Conservation (phyloP, 495 filamentous ascomycete genomes). For the Penicillium diatomitis region DNA sequence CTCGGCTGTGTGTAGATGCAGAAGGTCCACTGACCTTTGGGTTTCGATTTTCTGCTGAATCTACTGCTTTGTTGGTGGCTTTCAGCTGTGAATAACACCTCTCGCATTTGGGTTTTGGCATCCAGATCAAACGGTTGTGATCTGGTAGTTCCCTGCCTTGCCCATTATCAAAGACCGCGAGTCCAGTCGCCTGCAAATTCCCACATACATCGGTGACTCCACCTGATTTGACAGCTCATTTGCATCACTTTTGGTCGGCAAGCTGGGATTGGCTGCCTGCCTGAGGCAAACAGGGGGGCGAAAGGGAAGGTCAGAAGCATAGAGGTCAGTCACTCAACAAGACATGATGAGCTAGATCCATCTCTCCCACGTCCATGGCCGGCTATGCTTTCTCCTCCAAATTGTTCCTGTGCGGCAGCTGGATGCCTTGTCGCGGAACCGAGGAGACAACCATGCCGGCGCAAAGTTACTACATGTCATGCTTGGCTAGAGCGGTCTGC, state of each 20-base stretch:
- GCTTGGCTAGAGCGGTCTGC: too few relatives aligned
- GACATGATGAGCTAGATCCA: background rate
- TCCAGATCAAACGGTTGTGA: too few relatives aligned
- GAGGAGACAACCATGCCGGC: constrained; percentile 2
- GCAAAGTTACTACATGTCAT: background rate
- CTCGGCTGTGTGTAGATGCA: background rate
- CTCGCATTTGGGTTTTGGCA: too few relatives aligned
- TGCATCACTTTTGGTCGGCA: constrained; percentile 20
- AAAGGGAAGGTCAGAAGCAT: constrained; percentile 4
- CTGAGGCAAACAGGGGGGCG: constrained; percentile 22
- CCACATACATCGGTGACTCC: constrained; percentile 15
- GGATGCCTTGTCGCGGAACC: background rate
- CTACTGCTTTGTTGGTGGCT: too few relatives aligned
- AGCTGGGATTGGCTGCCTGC: constrained; percentile 25
- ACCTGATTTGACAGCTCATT: constrained; percentile 24
- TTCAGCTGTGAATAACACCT: too few relatives aligned
- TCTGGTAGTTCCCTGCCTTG: background rate
- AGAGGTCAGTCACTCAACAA: constrained; percentile 1
- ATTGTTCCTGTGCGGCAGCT: too few relatives aligned
- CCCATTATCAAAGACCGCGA: constrained; percentile 10
- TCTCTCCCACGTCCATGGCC: background rate
- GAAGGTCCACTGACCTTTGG: too few relatives aligned
- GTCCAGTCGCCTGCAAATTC: constrained; percentile 18
- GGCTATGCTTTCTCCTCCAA: too few relatives aligned
- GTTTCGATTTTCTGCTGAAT: too few relatives aligned